Base-by-base conservation (phyloP, 352 stramenopile species). In the Phytophthora gonapodyides region DNA sequence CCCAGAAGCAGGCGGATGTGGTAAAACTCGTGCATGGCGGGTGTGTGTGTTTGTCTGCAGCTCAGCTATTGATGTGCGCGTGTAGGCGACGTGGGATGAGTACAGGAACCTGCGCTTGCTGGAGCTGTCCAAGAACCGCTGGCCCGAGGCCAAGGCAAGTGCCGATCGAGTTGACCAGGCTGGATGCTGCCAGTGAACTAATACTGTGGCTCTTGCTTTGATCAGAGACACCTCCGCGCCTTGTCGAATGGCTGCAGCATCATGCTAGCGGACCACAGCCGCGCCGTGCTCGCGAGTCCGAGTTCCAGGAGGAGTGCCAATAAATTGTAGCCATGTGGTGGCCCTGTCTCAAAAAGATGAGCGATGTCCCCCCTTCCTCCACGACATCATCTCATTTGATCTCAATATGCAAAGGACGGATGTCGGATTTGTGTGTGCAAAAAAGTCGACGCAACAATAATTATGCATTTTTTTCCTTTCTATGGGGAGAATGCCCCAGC, bases 191-290 rank as follows among this genome's bases (percentile, higher is more conserved):
- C n/a, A 38, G 13, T 43, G 15, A 8, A 49, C 47, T 62, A 57
- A 72, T 16, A 33, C 27, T 31, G 27, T 31, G 6, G 2, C 15
- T 37, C 7, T 48, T 53, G 36, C 13, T 58, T 37, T 50, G 30
- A 43, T 12, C 48, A 89, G 76, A 82, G 69, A 46, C 80, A 89
- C 58, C 66, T 91, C 62, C 80, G 82, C 2, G 66, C 75, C 43
- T 67, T 91, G 24, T 84, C 78, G 11, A 91, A 91, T 61, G 82
- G 82, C n/a, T 89, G 76, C 58, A 91, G 80, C 55, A 87, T 91
- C 64, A 89, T 91, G 64, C 52, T 91, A 12, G 48, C 75, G 13
- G 64, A 64, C 45, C 48, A 7, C 40, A 36, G 43, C 40, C 61
- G 53, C 38, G 13, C 42, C 30, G 31, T 15, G n/a, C 16, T 46